A percentile compares a stretch with the other conserved stretches of the same genome.
These are phyloP conservation scores for Hanseniaspora guilliermondii DNA, from an alignment of 805 yeast species.

Conservation along the genomic window DNA sequence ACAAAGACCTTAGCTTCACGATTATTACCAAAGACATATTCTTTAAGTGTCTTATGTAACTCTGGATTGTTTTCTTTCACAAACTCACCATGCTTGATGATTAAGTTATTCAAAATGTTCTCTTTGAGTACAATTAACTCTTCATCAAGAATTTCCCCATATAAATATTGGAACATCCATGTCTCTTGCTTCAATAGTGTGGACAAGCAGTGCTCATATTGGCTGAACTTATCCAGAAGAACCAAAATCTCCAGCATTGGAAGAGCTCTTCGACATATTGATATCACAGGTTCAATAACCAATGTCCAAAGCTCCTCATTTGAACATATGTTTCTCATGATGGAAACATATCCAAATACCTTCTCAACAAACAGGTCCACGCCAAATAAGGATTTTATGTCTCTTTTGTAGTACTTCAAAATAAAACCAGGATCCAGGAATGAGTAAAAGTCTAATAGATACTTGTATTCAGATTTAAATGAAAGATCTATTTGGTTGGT, in stretches of 20 bases:
- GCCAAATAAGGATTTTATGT: neutral
- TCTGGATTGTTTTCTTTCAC: slow-evolving; percentile 8
- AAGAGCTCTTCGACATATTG: slow-evolving; percentile 1
- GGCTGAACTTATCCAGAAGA: slow-evolving; percentile 6
- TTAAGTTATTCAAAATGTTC: slow-evolving; percentile 1
- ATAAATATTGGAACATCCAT: slow-evolving; percentile 6
- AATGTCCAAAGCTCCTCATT: slow-evolving; percentile 8
- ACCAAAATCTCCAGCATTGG: slow-evolving; percentile 6
- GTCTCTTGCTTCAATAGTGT: slow-evolving; percentile 11
- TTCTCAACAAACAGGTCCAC: neutral
- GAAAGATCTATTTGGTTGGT: neutral
- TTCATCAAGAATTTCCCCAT: slow-evolving; percentile 1
- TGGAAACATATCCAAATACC: neutral
- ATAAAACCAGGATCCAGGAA: slow-evolving; percentile 9
- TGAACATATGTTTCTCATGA: slow-evolving; percentile 3
- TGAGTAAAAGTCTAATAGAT: slow-evolving; percentile 9
- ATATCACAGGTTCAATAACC: slow-evolving; percentile 6
- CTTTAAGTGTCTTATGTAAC: neutral
- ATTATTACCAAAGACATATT: slow-evolving; percentile 3
- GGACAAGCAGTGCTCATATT: slow-evolving; percentile 6
- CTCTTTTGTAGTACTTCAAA: neutral
- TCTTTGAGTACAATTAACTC: slow-evolving; percentile 4
- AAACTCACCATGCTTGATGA: slow-evolving; percentile 12
- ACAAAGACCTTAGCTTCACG: slow-evolving; percentile 4
- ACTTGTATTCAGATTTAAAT: slow-evolving; percentile 6